phyloP scores from a whole-genome alignment of 2,329 filamentous ascomycete genomes.

The Pyrenochaeta sp. region DNA sequence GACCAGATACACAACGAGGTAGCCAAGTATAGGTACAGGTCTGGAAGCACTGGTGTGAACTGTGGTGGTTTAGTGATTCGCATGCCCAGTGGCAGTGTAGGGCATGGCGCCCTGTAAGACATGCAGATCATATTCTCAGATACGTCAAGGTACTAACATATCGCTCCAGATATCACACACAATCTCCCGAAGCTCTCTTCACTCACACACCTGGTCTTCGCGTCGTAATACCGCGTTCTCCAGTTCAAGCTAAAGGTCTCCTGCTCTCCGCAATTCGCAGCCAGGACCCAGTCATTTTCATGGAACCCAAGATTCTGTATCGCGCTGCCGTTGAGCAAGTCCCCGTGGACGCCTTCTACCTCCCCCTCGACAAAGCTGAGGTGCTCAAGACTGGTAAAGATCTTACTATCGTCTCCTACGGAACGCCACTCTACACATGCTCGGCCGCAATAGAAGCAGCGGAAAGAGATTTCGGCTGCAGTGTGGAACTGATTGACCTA shows the following conservation, averaged over 20 bases:
- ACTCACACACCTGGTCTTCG: conserved; percentile 85
- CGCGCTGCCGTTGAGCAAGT: conserved; percentile 92
- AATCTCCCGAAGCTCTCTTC: conserved; percentile 88
- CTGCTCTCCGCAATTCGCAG: conserved; percentile 77
- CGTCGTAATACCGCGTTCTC: conserved; percentile 86
- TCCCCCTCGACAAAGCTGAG: conserved; percentile 87
- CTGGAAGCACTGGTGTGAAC: conserved; percentile 61
- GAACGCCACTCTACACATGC: conserved; percentile 87
- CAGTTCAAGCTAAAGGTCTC: conserved; percentile 87
- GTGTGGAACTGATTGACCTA: conserved; percentile 85
- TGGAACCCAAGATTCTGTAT: conserved; percentile 95
- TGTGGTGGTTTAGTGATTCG: conserved; percentile 84
- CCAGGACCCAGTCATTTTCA: conserved; percentile 88
- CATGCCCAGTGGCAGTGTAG: conserved; percentile 90
- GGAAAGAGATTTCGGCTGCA: conserved; percentile 77
- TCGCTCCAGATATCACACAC: conserved; percentile 74
- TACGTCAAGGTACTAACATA: conserved; percentile 9
- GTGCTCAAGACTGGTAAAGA: conserved; percentile 81
- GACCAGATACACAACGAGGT: conserved; percentile 95
- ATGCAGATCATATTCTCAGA: not conserved
- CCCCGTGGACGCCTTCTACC: conserved; percentile 78
- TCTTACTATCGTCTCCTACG: conserved; percentile 86
- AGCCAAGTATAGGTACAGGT: conserved; percentile 84
- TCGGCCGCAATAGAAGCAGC: conserved; percentile 77
- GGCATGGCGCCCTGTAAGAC: conserved; percentile 78